These are phyloP conservation scores for Blastobotrys arbuscula DNA, from an alignment of 1,139 yeast genomes.

Conservation along the genomic window DNA sequence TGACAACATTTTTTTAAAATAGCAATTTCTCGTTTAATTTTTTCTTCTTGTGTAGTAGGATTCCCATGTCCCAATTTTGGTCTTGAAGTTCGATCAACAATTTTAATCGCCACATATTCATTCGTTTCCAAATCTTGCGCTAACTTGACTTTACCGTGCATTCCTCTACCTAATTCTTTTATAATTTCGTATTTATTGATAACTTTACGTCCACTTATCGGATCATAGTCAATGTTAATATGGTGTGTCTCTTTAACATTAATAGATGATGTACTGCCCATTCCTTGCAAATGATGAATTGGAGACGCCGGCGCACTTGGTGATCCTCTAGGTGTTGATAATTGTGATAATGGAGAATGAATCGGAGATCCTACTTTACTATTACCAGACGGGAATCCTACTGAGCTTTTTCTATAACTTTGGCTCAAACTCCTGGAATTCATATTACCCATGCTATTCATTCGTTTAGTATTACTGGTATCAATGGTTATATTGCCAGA, in stretches of 20 bases:
- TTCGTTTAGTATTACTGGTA: too few species aligned
- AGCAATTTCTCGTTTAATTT: constrained; percentile 86
- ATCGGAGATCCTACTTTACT: neutral
- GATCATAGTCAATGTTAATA: constrained; percentile 83
- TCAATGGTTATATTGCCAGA: neutral
- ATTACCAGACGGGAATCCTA: neutral
- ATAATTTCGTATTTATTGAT: constrained; percentile 88
- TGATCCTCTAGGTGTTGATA: constrained; percentile 11
- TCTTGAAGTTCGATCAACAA: constrained; percentile 71
- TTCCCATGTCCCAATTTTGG: constrained; percentile 49
- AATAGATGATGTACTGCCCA: constrained; percentile 15
- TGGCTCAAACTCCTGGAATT: neutral
- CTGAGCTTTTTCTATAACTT: neutral
- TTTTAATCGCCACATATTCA: constrained; percentile 85
- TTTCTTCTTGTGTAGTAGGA: constrained; percentile 47
- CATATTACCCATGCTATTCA: neutral
- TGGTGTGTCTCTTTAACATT: constrained; percentile 77
- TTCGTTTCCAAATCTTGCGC: constrained; percentile 69
- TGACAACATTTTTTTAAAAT: constrained; percentile 93
- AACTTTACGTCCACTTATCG: constrained; percentile 74
- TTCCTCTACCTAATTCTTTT: constrained; percentile 87
- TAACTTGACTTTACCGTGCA: constrained; percentile 93
- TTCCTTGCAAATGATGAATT: neutral
- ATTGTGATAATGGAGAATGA: constrained; percentile 11
- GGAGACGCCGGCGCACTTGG: constrained; percentile 14